Evolutionary conservation across 1,139 yeast genomes (phyloP).

Genomic region (Saccharomycopsis phalli): DNA sequence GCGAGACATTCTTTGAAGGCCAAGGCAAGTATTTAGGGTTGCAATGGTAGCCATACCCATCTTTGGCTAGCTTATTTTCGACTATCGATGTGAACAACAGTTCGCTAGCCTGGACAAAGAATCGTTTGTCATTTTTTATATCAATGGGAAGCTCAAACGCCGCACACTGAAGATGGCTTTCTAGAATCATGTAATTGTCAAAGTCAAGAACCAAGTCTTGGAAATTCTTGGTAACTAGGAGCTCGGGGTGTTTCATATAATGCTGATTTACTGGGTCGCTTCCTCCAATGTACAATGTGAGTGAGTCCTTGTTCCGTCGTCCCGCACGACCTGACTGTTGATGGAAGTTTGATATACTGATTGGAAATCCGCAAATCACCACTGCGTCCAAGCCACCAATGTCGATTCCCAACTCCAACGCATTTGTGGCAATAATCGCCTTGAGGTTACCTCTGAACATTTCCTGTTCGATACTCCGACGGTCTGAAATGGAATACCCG

Average conservation of each 20-base stretch:
- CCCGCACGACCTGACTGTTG: conserved; percentile 98
- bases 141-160: conserved; percentile 73
- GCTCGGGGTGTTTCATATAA: conserved; percentile 62
- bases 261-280: conserved; percentile 82
- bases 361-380: conserved; percentile 84
- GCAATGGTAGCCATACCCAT: conserved; percentile 49
- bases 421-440: conserved; percentile 91
- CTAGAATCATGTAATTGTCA: conserved; percentile 49
- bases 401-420: conserved; percentile 91
- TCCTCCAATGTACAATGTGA: conserved; percentile 79
- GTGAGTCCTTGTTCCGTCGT: conserved; percentile 62
- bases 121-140: conserved; percentile 25
- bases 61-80: conserved; percentile 39
- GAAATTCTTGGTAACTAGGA: conserved; percentile 43
- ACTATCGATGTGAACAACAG: conserved; percentile 29
- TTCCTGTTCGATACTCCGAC: conserved; percentile 77
- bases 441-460: conserved; percentile 81
- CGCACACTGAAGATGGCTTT: conserved; percentile 88
- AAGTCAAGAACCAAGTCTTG: conserved; percentile 46
- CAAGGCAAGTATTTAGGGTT: conserved; percentile 62
- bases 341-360: conserved; percentile 74
- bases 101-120: not conserved
- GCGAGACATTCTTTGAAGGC: conserved; percentile 66
- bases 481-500: conserved; percentile 79
- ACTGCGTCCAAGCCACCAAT: conserved; percentile 90